phyloP scores from a whole-genome alignment of 768 basidiomycete species.

The Phylloporus sp. region DNA sequence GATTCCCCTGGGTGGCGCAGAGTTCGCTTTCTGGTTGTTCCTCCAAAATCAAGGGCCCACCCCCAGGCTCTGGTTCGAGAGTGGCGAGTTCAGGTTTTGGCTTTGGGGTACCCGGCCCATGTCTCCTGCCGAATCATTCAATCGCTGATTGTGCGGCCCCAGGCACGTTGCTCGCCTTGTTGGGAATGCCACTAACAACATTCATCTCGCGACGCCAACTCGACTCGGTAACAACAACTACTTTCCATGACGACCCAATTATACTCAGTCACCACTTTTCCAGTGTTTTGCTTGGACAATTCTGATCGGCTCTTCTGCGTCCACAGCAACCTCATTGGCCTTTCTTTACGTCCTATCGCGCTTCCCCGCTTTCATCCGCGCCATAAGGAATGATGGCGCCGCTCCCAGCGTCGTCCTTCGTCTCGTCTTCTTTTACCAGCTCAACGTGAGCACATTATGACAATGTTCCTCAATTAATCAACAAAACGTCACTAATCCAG shows the following conservation, averaged over 20 bases:
- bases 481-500: constrained; percentile 33
- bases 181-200: constrained; percentile 71
- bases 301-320: constrained; percentile 62
- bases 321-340: constrained; percentile 60
- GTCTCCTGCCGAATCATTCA: background rate
- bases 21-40: constrained; percentile 81
- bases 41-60: constrained; percentile 71
- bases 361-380: constrained; percentile 67
- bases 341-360: constrained; percentile 70
- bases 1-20: constrained; percentile 33
- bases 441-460: constrained; percentile 55
- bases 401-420: constrained; percentile 71
- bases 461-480: background rate
- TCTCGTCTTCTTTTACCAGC: constrained; percentile 68
- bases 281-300: constrained; percentile 77
- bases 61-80: constrained; percentile 73
- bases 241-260: background rate
- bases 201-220: constrained; percentile 56
- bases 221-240: constrained; percentile 42
- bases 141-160: constrained; percentile 13
- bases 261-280: constrained; percentile 10
- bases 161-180: constrained; percentile 62
- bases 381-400: constrained; percentile 71
- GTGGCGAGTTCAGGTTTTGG: constrained; percentile 77
- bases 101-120: constrained; percentile 45